A percentile compares a stretch with the other conserved stretches of the same genome.
phyloP scores from a whole-genome alignment of 805 yeast genomes.

The Millerago galiae region DNA sequence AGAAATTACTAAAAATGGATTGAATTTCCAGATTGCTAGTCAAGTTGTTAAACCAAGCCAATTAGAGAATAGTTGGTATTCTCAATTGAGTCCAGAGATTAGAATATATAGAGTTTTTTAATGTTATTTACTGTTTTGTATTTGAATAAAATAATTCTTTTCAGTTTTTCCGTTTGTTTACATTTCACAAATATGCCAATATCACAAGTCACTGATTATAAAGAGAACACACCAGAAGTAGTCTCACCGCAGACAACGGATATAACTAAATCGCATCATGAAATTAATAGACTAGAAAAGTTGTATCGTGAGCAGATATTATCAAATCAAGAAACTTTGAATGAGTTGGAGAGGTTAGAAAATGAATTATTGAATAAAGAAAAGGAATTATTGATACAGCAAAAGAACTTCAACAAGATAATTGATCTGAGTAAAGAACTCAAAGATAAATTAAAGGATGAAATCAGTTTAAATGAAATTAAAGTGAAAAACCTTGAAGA shows the following conservation, averaged over 20 bases:
- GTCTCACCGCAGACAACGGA: background rate
- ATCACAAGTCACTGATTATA: background rate
- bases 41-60: conserved; percentile 13
- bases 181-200: background rate
- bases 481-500: conserved; percentile 11
- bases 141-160: background rate
- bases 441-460: conserved; percentile 11
- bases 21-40: conserved; percentile 17
- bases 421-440: conserved; percentile 11
- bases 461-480: conserved; percentile 13
- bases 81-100: conserved; percentile 15
- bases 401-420: conserved; percentile 6
- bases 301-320: conserved; percentile 19
- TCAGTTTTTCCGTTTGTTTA: conserved; percentile 1
- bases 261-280: conserved; percentile 1
- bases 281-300: conserved; percentile 12
- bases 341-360: conserved; percentile 32
- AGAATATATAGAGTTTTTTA: conserved; percentile 9
- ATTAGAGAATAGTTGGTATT: conserved; percentile 20
- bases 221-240: conserved; percentile 3
- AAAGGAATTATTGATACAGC: conserved; percentile 11
- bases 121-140: background rate
- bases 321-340: conserved; percentile 23
- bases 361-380: conserved; percentile 27
- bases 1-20: conserved; percentile 19